Conservation (phyloP, 805 yeast species). For the Hanseniaspora lindneri region DNA sequence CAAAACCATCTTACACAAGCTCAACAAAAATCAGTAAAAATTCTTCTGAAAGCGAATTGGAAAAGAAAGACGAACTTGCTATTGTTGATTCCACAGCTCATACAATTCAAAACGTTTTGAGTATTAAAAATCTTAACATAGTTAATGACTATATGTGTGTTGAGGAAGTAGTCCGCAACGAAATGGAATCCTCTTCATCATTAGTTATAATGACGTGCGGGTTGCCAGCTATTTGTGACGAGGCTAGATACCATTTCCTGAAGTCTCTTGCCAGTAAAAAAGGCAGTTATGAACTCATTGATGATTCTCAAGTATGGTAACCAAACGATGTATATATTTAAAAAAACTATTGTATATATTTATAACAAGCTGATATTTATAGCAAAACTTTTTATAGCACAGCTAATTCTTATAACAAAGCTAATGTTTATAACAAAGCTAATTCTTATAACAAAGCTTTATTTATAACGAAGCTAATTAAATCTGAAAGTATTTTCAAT, state of each 20-base stretch:
- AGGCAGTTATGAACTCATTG: conserved; percentile 35
- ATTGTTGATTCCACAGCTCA: background rate
- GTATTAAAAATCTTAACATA: background rate
- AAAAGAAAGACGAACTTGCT: background rate
- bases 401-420: too few species aligned
- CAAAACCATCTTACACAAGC: background rate
- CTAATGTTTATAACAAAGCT: too few species aligned
- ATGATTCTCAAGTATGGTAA: conserved; percentile 50
- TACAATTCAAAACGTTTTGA: background rate
- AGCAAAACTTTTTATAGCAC: too few species aligned
- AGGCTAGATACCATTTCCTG: conserved; percentile 35
- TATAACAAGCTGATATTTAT: too few species aligned
- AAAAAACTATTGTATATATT: too few species aligned
- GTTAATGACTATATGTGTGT: conserved; percentile 1
- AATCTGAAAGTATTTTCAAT: too few species aligned
- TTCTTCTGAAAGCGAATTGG: background rate
- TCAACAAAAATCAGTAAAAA: background rate
- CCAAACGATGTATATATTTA: too few species aligned
- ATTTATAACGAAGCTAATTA: too few species aligned
- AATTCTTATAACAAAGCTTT: too few species aligned
- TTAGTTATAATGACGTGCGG: conserved; percentile 47
- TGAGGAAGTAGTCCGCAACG: background rate
- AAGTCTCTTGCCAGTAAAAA: conserved; percentile 24
- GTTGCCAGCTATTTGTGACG: conserved; percentile 44
- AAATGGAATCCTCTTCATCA: background rate